phyloP scores from a whole-genome alignment of 441 rosid species.

The Euphorbia schlechtendalii region DNA sequence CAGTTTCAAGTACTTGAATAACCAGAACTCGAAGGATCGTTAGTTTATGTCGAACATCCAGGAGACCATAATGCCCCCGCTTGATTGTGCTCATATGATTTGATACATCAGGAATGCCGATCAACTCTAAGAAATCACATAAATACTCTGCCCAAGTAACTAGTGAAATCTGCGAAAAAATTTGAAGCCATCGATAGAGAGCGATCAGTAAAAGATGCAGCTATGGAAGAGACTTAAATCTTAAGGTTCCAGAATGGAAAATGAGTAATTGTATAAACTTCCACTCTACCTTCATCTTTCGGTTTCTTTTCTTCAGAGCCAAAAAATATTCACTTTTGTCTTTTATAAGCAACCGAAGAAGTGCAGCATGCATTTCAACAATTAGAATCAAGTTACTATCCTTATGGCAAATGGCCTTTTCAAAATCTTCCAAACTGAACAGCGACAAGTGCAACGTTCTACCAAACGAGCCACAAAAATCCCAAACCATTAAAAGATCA shows the following conservation, averaged over 20 bases:
- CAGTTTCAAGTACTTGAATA: constrained; percentile 55
- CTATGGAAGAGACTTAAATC: background rate
- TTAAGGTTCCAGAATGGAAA: background rate
- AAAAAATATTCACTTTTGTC: constrained; percentile 40
- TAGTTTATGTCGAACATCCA: constrained; percentile 56
- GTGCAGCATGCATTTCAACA: constrained; percentile 75
- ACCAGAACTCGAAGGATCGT: constrained; percentile 60
- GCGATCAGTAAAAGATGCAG: constrained; percentile 10
- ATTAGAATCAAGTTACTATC: constrained; percentile 70
- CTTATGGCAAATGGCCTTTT: constrained; percentile 81
- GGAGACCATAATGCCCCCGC: constrained; percentile 86
- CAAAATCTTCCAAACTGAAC: constrained; percentile 86
- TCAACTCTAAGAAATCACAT: constrained; percentile 78
- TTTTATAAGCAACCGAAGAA: constrained; percentile 60
- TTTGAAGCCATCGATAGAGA: constrained; percentile 19
- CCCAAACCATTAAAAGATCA: constrained; percentile 95
- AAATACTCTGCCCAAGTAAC: constrained; percentile 82
- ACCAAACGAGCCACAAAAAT: constrained; percentile 81
- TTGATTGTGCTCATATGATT: constrained; percentile 48
- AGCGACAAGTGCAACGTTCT: constrained; percentile 64
- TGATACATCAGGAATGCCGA: constrained; percentile 43
- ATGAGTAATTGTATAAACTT: background rate
- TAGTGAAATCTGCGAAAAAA: constrained; percentile 60
- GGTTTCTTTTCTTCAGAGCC: constrained; percentile 41
- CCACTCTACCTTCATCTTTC: constrained; percentile 56